Evolutionary conservation across 768 basidiomycete species (phyloP), one percentile per base, ranked within the genome.

Genomic region (Agaricus sinodeliciosus): DNA sequence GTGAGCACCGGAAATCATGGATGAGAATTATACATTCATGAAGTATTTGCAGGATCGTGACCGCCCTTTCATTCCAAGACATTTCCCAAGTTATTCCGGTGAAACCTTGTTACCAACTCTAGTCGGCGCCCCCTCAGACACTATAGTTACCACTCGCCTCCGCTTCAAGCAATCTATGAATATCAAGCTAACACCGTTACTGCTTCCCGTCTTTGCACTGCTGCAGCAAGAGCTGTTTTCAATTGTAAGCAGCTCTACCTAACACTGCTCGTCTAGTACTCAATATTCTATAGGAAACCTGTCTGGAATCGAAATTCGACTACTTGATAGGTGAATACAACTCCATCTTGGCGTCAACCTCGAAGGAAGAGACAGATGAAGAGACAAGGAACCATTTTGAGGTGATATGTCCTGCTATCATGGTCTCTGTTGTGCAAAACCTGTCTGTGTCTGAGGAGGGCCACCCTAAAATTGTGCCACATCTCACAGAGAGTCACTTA

Each of bases 151-250:
- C 6, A 58, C 73, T 34, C 77, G 80, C 26, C 54, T 82, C 27
- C 66, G 65, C 34, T 73, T 66, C 50, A 58, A 59, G 26, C 68
- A 66, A 26, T 66, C 68, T 16, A 44, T 80, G 12, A 65, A 69
- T 35, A 43, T 82, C 15, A 66, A 68, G 40, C 51, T 84, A n/a
- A 85, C 81, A 4, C 86, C 87, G 2, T 67, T 87, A 16, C 44
- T 81, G 15, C 54, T 80, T 35, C 67, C 72, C 15, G 74, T 72
- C 42, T 62, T 69, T n/a, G 60, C 63, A 28, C 62, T 63, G 49
- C 60, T 88, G 15, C 72, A 78, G 59, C 65, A 76, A 40, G 83
- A 82, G 43, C 55, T 78, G 36, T 67, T 68, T 50, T 63, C 59
- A 25, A 68, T 67, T 60, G 84, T 85, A 62, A 62, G 75, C 57